These are phyloP conservation scores for Malus sieversii DNA, from an alignment of 306 rosid genomes.

Conservation along the genomic window DNA sequence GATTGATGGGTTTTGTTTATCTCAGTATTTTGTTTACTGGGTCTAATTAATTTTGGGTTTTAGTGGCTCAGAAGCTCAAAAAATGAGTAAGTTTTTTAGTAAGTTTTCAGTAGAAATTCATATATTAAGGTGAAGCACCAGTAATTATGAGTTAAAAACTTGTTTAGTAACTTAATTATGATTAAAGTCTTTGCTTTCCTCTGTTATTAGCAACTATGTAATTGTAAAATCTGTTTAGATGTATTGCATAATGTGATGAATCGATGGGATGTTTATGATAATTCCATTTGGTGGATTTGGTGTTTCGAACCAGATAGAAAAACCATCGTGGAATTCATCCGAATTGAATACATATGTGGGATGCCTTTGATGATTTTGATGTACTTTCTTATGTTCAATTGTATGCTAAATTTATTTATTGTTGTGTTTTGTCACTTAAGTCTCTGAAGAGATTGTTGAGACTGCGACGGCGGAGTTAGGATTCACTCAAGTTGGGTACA, in stretches of 20 bases:
- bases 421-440: constrained; percentile 26
- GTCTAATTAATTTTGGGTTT: background rate
- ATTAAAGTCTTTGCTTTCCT: background rate
- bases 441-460: constrained; percentile 38
- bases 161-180: background rate
- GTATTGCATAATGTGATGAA: background rate
- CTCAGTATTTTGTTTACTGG: background rate
- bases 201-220: too few species aligned
- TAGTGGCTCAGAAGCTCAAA: background rate
- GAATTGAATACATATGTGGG: background rate
- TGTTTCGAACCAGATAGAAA: background rate
- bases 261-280: background rate
- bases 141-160: background rate
- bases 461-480: constrained; percentile 22
- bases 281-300: background rate
- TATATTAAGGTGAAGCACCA: background rate
- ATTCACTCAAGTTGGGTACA: constrained; percentile 64
- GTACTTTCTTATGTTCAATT: background rate
- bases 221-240: too few species aligned
- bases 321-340: background rate
- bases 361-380: background rate
- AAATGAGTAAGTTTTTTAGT: background rate
- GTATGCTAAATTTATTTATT: background rate
- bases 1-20: background rate
- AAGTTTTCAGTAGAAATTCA: background rate